Evolutionary conservation across 441 rosid genomes (phyloP), one percentile per base, ranked within the genome.

Genomic region (Populus hybrid): DNA sequence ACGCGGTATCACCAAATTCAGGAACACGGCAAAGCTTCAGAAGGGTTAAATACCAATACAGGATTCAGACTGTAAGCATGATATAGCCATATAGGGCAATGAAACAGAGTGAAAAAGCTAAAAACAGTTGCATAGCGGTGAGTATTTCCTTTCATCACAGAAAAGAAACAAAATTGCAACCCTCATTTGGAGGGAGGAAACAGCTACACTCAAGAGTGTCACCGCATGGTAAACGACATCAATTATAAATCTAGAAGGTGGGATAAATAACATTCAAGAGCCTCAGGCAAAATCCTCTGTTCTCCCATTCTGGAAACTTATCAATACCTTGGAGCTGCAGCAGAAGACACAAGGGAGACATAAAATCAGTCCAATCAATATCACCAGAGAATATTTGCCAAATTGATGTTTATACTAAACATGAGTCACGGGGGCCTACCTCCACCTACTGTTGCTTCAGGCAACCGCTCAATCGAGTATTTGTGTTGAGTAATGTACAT

Each of bases 371-470:
- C 32, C 7, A 54, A 16, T 54, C 61, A 6, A 30, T 30, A 28
- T 30, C 32, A 30, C 2, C 61, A 54, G 3, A 54, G 21, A 30
- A 30, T 30, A 30, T 5, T 54, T 50, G 16, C n/a, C 59, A 50
- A 50, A 50, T 50, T 50, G 20, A 50, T 50, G 59, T 50, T 18
- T 54, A 8, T 54, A 6, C 61, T 16, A 54, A 54, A 54, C 61
- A 54, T 18, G n/a, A 54, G 59, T 50, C 59, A 16, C 0, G 23
- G 67, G 68, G 69, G 70, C 84, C 59, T 87, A 88, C 97, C 93
- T 88, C 95, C 94, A 77, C 97, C 95, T 7, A 93, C 74, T 70
- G 97, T 93, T 79, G 95, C 95, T 84, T 93, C 97, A n/a, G 97
- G 95, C 70, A 93, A 75, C 73, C 89, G 86, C 81, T 93, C 95